Evolutionary conservation across 495 filamentous ascomycete species (phyloP).

Genomic region (Neurospora sp.): DNA sequence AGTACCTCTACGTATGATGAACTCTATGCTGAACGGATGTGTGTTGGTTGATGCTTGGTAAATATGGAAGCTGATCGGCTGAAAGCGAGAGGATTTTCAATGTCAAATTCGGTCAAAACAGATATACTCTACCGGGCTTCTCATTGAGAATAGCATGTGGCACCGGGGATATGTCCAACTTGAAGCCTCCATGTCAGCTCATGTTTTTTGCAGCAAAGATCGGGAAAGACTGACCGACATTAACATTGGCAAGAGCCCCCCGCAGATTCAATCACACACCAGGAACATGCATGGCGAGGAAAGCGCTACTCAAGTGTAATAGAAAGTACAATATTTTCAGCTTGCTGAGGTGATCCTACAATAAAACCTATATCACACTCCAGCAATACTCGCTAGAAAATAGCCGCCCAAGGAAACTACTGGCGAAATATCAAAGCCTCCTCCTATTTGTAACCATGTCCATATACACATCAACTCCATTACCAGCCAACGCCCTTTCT

Average conservation of each 20-base stretch:
- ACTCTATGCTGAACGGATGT: background rate
- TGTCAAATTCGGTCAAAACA: background rate
- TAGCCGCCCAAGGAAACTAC: background rate
- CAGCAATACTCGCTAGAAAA: background rate
- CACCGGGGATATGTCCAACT: background rate
- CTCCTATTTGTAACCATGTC: background rate
- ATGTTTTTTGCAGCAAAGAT: background rate
- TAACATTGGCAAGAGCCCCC: background rate
- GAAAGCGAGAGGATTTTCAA: background rate
- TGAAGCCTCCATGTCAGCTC: background rate
- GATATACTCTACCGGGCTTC: background rate
- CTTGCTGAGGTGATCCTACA: background rate
- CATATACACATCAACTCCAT: background rate
- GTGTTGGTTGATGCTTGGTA: background rate
- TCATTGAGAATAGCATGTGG: background rate
- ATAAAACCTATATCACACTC: background rate
- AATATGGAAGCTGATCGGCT: background rate
- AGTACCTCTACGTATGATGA: background rate
- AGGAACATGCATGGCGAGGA: background rate
- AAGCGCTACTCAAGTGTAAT: background rate
- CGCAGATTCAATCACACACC: background rate
- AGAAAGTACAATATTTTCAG: background rate
- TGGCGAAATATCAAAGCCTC: background rate
- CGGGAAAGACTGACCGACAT: background rate
- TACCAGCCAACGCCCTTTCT: background rate